These are phyloP conservation scores for Tetracentron sinense DNA, from an alignment of 164 flowering plant species.

Conservation along the genomic window DNA sequence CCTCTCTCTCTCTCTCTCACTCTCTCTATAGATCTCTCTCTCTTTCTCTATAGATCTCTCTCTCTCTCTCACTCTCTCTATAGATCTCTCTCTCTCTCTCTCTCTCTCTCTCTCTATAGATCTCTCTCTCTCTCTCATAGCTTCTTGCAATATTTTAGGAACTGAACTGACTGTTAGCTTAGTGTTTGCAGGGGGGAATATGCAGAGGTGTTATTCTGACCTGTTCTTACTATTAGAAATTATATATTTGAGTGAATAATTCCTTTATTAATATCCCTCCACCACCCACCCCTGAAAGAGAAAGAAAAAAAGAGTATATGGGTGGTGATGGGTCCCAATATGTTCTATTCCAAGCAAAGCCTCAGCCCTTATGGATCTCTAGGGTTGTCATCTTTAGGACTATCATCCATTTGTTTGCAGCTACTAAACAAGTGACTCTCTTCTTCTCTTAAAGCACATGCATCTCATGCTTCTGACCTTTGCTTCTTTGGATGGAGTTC, in stretches of 20 bases:
- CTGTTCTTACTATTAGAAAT: neutral
- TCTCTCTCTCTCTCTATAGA: neutral
- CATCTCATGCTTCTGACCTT: neutral
- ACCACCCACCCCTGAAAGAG: too few species aligned
- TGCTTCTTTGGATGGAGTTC: neutral
- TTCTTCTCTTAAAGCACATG: neutral
- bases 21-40: too few species aligned
- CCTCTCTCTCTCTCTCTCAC: constrained; percentile 1
- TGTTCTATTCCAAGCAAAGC: neutral
- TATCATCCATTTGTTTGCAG: neutral
- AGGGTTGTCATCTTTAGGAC: neutral
- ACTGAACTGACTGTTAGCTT: neutral
- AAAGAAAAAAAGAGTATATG: too few species aligned
- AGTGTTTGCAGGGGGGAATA: neutral
- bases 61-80: neutral
- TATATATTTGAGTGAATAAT: neutral
- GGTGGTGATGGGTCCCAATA: neutral
- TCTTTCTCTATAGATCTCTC: neutral
- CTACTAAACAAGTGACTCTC: neutral
- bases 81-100: constrained; percentile 1
- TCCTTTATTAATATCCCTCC: too few species aligned
- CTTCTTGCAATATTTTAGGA: neutral
- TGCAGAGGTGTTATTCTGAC: neutral
- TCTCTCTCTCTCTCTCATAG: constrained; percentile 2
- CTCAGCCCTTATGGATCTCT: neutral